phyloP scores from a whole-genome alignment of 768 basidiomycete species.

The Russula sp. region DNA sequence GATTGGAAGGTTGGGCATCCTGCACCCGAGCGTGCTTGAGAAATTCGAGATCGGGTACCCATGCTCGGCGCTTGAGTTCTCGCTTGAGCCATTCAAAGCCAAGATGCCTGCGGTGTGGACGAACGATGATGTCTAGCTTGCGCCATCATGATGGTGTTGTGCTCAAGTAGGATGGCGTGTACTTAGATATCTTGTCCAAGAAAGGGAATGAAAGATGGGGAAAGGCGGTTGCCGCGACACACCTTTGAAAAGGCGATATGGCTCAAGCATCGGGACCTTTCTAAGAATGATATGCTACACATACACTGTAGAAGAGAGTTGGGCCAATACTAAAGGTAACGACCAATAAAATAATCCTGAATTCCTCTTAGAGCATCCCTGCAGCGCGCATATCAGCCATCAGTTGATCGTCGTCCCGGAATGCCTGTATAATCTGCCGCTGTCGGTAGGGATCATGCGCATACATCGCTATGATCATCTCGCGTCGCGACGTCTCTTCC shows the following conservation, averaged over 20 bases:
- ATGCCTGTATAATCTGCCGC: conserved; percentile 37
- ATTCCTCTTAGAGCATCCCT: conserved; percentile 44
- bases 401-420: conserved; percentile 49
- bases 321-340: neutral
- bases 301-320: neutral
- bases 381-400: conserved; percentile 55
- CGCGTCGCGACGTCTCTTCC: conserved; percentile 26
- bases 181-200: neutral
- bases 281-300: conserved; percentile 3
- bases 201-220: neutral
- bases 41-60: conserved; percentile 94
- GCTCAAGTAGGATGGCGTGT: neutral
- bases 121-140: conserved; percentile 33
- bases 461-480: conserved; percentile 36
- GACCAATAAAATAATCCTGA: neutral
- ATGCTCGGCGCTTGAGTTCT: conserved; percentile 92
- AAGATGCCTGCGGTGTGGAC: conserved; percentile 51
- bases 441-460: conserved; percentile 37
- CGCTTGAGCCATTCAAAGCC: conserved; percentile 90
- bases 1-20: conserved; percentile 86
- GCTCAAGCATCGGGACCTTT: neutral
- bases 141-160: neutral
- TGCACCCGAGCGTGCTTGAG: conserved; percentile 86
- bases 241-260: neutral
- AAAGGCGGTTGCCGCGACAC: neutral